Evolutionary conservation across 257 asterid genomes (phyloP).

Genomic region (Scutellaria baicalensis): DNA sequence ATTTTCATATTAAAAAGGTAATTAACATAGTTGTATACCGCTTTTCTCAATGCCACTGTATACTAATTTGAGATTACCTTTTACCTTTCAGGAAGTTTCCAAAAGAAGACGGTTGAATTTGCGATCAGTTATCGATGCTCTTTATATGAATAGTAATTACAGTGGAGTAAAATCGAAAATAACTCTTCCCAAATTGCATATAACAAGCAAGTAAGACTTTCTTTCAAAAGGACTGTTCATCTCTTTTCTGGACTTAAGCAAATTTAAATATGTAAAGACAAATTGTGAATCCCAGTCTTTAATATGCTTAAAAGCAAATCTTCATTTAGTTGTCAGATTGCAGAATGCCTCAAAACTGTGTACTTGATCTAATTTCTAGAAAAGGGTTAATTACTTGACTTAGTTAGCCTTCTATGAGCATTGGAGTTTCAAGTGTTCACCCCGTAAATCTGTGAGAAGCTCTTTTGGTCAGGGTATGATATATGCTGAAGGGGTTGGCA

Average conservation of each 20-base stretch:
- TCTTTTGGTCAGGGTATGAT: background rate
- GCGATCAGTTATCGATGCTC: conserved; percentile 54
- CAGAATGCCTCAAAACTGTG: background rate
- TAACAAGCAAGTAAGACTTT: conserved; percentile 53
- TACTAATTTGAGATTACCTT: conserved; percentile 7
- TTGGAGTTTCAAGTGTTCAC: background rate
- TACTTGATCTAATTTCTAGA: background rate
- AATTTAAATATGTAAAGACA: background rate
- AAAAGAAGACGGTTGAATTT: conserved; percentile 44
- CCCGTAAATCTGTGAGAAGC: background rate
- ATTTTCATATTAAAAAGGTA: conserved; percentile 81
- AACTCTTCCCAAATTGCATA: conserved; percentile 47
- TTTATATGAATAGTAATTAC: conserved; percentile 32
- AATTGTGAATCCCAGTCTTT: background rate
- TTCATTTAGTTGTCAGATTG: background rate
- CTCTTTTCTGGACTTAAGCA: background rate
- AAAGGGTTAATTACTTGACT: background rate
- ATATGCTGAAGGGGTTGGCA: background rate
- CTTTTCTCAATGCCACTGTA: background rate
- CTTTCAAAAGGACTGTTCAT: conserved; percentile 1
- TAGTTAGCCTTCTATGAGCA: background rate
- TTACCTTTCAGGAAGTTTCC: conserved; percentile 54
- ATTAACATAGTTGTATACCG: conserved; percentile 2
- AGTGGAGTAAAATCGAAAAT: conserved; percentile 33
- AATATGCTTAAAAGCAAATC: background rate